Evolutionary conservation across 1,139 yeast genomes (phyloP).

Genomic region (Taiozyma onychis): DNA sequence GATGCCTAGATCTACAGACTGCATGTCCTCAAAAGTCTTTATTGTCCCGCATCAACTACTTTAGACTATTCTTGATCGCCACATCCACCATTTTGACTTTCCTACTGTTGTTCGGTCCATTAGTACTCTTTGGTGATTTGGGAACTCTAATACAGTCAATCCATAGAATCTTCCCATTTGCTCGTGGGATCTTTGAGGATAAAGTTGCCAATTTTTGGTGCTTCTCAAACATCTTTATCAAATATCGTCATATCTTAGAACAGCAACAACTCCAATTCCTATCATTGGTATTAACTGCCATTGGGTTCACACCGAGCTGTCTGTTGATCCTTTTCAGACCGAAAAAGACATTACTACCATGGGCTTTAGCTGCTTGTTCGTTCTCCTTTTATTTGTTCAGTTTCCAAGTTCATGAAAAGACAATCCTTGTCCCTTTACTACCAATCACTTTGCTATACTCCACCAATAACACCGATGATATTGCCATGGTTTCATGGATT

Average conservation of each 20-base stretch:
- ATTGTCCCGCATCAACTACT: constrained; percentile 31
- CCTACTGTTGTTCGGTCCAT: constrained; percentile 52
- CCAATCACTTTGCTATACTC: constrained; percentile 73
- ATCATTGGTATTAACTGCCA: constrained; percentile 59
- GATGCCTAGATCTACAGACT: constrained; percentile 25
- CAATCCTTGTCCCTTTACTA: constrained; percentile 78
- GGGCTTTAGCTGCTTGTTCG: constrained; percentile 80
- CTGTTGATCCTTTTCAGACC: constrained; percentile 47
- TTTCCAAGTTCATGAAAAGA: constrained; percentile 94
- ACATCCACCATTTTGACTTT: constrained; percentile 56
- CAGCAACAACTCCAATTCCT: constrained; percentile 54
- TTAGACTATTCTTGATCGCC: constrained; percentile 56
- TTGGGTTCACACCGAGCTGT: constrained; percentile 65
- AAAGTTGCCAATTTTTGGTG: constrained; percentile 99
- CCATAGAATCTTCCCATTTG: constrained; percentile 81
- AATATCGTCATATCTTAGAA: constrained; percentile 54
- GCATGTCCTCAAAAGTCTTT: constrained; percentile 14
- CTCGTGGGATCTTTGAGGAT: constrained; percentile 94
- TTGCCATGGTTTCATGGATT: constrained; percentile 80
- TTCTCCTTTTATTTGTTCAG: constrained; percentile 87
- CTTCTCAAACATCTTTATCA: constrained; percentile 70
- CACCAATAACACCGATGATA: constrained; percentile 49
- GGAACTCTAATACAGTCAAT: constrained; percentile 40
- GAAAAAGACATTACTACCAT: constrained; percentile 46
- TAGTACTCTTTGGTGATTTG: constrained; percentile 39